Evolutionary conservation across 1,284 basidiomycete species (phyloP).

Genomic region (Microbotryum violaceum): DNA sequence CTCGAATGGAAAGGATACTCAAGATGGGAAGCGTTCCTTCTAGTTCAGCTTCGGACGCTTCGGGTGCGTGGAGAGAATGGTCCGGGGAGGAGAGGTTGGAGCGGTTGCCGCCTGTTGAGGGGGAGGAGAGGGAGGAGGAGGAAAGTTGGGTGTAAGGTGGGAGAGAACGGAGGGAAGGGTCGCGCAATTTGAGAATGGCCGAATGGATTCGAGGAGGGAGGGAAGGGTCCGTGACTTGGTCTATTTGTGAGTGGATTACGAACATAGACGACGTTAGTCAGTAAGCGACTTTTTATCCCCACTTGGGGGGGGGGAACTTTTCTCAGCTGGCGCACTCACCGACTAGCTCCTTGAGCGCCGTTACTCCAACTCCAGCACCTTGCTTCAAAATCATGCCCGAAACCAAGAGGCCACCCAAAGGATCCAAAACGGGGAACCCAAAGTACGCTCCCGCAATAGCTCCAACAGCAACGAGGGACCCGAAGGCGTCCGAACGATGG

Average conservation of each 20-base stretch:
- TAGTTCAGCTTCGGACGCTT: not conserved
- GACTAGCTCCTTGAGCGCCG: conserved; percentile 65
- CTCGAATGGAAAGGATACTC: conserved; percentile 20
- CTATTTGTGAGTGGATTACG: not conserved
- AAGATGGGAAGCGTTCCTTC: conserved; percentile 20
- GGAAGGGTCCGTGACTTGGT: conserved; percentile 18
- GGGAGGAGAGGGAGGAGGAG: not conserved
- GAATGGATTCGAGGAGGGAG: conserved; percentile 15
- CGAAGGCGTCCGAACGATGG: conserved; percentile 90
- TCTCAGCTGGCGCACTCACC: conserved; percentile 9
- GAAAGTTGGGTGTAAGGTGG: conserved; percentile 2
- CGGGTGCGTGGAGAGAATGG: not conserved
- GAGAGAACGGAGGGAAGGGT: conserved; percentile 13
- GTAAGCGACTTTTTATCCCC: no score
- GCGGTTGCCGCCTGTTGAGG: not conserved
- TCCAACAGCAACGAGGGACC: conserved; percentile 73
- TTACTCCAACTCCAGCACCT: conserved; percentile 61
- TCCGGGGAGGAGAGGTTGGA: not conserved
- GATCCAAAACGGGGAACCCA: conserved; percentile 76
- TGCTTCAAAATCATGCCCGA: conserved; percentile 82
- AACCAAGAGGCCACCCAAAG: conserved; percentile 85
- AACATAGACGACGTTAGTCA: not conserved
- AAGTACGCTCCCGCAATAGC: conserved; percentile 78
- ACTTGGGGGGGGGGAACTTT: not conserved
- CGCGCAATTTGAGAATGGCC: conserved; percentile 4